phyloP scores from a whole-genome alignment of 306 rosid genomes.

The Rosa lucieae region DNA sequence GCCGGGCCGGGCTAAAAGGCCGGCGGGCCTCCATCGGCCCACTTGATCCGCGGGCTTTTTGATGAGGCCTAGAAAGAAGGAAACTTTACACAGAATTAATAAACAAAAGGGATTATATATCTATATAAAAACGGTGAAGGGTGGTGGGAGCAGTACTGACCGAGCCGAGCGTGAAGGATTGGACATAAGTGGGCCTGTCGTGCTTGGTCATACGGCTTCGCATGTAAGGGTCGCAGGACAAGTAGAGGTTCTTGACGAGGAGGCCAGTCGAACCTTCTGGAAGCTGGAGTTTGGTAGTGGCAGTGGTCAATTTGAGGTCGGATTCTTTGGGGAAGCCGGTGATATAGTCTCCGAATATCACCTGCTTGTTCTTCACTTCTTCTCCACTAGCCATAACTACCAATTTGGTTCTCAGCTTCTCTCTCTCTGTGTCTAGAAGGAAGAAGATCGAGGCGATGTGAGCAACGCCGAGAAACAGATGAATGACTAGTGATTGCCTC shows the following conservation, averaged over 20 bases:
- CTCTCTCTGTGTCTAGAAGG: neutral
- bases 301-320: neutral
- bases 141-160: neutral
- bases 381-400: neutral
- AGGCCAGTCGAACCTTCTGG: neutral
- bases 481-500: no score
- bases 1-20: no score
- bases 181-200: neutral
- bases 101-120: neutral
- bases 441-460: neutral
- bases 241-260: conserved; percentile 35
- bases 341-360: neutral
- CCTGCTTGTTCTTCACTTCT: neutral
- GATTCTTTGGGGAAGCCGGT: conserved; percentile 2
- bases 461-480: neutral
- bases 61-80: no score
- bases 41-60: no score
- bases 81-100: neutral
- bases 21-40: no score
- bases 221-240: conserved; percentile 40
- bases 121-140: no score
- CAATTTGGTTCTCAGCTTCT: neutral
- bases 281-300: neutral
- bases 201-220: conserved; percentile 28
- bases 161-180: neutral